Evolutionary conservation across 2,329 filamentous ascomycete species (phyloP).

Genomic region (Exophiala bonariae): DNA sequence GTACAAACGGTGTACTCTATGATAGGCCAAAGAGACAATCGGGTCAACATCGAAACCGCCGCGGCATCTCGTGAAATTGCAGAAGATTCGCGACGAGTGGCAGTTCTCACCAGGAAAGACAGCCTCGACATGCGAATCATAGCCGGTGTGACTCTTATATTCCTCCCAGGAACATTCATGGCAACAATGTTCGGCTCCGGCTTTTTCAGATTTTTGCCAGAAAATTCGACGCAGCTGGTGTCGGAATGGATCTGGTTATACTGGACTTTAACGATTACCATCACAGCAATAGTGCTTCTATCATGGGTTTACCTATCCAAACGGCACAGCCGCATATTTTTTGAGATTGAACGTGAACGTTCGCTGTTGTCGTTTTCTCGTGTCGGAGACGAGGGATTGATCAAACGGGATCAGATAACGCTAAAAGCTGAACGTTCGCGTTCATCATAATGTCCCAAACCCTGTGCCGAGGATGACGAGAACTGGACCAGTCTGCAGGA

Average conservation of each 20-base stretch:
- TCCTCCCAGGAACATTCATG: constrained; percentile 44
- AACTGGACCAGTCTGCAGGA: too few species aligned
- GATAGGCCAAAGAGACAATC: constrained; percentile 19
- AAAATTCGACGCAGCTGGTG: constrained; percentile 8
- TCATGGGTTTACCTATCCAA: too few species aligned
- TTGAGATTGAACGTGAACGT: too few species aligned
- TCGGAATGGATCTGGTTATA: constrained; percentile 21
- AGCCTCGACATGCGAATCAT: constrained; percentile 41
- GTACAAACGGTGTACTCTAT: constrained; percentile 21
- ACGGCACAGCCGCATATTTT: too few species aligned
- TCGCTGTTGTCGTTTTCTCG: too few species aligned
- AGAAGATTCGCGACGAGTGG: constrained; percentile 13
- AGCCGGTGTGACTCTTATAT: constrained; percentile 41
- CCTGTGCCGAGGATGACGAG: too few species aligned
- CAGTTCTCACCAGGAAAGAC: constrained; percentile 29
- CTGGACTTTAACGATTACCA: constrained; percentile 7
- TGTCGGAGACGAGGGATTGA: too few species aligned
- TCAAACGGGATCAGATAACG: too few species aligned
- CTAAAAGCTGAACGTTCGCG: too few species aligned
- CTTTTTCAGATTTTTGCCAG: constrained; percentile 17
- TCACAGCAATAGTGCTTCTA: too few species aligned
- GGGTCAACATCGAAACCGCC: constrained; percentile 18
- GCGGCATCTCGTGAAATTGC: constrained; percentile 13
- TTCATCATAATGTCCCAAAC: too few species aligned
- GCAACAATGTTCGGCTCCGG: constrained; percentile 26